These are phyloP conservation scores for Cylindricascospora bacillispora DNA, from an alignment of 1,139 yeast genomes.

Conservation along the genomic window DNA sequence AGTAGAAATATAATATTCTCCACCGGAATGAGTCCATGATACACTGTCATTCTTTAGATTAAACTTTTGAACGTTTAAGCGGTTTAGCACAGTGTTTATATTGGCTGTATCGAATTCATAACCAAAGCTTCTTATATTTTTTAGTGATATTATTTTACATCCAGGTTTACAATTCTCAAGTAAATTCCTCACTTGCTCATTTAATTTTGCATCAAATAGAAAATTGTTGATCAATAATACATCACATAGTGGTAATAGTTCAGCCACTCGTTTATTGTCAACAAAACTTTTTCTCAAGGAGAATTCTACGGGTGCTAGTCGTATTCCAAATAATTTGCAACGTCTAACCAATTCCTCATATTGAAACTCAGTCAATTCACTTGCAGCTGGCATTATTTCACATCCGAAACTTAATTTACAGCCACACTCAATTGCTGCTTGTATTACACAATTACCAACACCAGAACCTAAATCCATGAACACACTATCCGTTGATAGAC, in stretches of 20 bases:
- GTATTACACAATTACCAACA: constrained; percentile 84
- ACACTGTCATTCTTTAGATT: constrained; percentile 63
- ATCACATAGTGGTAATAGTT: constrained; percentile 48
- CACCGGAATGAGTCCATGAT: constrained; percentile 79
- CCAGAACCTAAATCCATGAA: constrained; percentile 89
- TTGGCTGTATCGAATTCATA: constrained; percentile 41
- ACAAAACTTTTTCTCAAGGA: constrained; percentile 63
- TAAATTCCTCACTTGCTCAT: constrained; percentile 53
- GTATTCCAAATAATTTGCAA: constrained; percentile 50
- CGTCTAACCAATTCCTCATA: constrained; percentile 44
- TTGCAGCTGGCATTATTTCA: constrained; percentile 79
- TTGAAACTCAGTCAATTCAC: constrained; percentile 53
- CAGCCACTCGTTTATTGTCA: constrained; percentile 42
- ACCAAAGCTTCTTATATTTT: constrained; percentile 45
- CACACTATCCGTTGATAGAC: constrained; percentile 37
- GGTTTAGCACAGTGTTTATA: constrained; percentile 49
- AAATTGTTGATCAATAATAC: constrained; percentile 73
- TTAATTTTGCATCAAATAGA: constrained; percentile 62
- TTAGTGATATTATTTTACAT: constrained; percentile 63
- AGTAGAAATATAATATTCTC: constrained; percentile 65
- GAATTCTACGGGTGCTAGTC: constrained; percentile 41
- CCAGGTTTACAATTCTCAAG: constrained; percentile 59
- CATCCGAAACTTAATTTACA: constrained; percentile 70
- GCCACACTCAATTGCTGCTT: constrained; percentile 81
- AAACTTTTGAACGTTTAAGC: constrained; percentile 49